Conservation (phyloP, 352 stramenopile genomes). For the Phytophthora sojae region DNA sequence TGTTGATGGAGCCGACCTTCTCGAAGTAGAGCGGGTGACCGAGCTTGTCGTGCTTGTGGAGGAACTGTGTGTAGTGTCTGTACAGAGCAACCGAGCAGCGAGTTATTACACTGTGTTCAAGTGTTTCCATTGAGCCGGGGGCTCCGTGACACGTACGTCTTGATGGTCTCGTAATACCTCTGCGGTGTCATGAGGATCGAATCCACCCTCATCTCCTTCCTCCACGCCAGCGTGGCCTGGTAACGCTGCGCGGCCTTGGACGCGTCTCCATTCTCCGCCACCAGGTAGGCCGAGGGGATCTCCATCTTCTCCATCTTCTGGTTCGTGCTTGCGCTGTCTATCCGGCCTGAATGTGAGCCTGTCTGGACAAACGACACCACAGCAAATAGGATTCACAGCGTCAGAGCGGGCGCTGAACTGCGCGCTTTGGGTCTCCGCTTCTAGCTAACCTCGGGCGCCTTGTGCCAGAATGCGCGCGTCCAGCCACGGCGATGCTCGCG, state of each 20-base stretch:
- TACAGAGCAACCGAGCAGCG: constrained; percentile 5
- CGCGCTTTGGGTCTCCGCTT: background rate
- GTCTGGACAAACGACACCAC: constrained; percentile 28
- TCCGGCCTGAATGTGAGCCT: constrained; percentile 30
- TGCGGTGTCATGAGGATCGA: constrained; percentile 65
- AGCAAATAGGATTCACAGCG: constrained; percentile 9
- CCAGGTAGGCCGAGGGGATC: constrained; percentile 60
- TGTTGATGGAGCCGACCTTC: constrained; percentile 85
- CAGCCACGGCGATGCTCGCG: background rate
- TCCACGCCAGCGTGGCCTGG: constrained; percentile 74
- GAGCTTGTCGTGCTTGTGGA: constrained; percentile 85
- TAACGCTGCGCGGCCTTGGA: constrained; percentile 67
- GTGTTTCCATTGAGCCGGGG: constrained; percentile 14
- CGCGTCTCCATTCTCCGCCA: constrained; percentile 71
- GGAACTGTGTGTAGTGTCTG: constrained; percentile 80
- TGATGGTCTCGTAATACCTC: constrained; percentile 71
- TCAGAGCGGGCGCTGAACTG: constrained; percentile 8
- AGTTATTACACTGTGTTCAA: background rate
- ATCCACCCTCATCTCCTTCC: constrained; percentile 76
- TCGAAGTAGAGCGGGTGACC: constrained; percentile 85
- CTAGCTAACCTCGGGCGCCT: constrained; percentile 16
- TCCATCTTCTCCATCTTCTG: constrained; percentile 17
- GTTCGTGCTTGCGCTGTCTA: constrained; percentile 24
- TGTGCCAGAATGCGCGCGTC: constrained; percentile 10
- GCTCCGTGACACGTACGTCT: constrained; percentile 45